Evolutionary conservation across 805 yeast species (phyloP).

Genomic region (Zygoascus tannicola): DNA sequence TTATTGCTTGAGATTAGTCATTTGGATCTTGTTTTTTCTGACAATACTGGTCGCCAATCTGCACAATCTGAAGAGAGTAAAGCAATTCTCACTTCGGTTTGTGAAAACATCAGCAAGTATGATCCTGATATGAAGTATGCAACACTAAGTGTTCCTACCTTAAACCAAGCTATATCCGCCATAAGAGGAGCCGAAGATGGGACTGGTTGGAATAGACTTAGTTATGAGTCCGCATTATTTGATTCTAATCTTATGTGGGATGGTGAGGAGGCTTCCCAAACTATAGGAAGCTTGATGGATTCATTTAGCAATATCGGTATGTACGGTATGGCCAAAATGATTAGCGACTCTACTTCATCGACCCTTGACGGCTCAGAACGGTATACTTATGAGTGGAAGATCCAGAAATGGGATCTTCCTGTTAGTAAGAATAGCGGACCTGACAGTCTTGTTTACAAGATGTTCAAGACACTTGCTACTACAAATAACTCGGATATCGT

Average conservation of each 20-base stretch:
- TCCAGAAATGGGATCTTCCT: constrained; percentile 71
- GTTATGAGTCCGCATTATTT: constrained; percentile 47
- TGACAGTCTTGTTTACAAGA: constrained; percentile 36
- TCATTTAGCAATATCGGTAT: constrained; percentile 46
- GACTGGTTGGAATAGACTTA: constrained; percentile 37
- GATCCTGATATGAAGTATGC: constrained; percentile 61
- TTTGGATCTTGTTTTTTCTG: constrained; percentile 2
- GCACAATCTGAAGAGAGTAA: neutral
- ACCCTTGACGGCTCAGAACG: constrained; percentile 40
- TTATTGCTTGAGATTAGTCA: constrained; percentile 23
- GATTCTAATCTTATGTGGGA: constrained; percentile 35
- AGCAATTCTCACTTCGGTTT: constrained; percentile 28
- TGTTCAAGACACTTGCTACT: constrained; percentile 38
- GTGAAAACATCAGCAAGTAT: constrained; percentile 36
- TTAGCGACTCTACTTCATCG: constrained; percentile 32
- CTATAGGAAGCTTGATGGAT: constrained; percentile 22
- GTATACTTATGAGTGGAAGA: constrained; percentile 61
- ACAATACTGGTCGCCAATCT: neutral
- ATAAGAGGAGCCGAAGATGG: constrained; percentile 23
- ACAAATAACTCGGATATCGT: neutral
- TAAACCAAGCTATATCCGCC: constrained; percentile 26
- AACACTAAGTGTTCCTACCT: constrained; percentile 46
- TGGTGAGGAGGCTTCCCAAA: constrained; percentile 2
- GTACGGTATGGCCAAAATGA: constrained; percentile 46
- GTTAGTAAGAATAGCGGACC: constrained; percentile 2